Evolutionary conservation across 345 rosid species (phyloP).

Genomic region (Pseudoturritis turrita): DNA sequence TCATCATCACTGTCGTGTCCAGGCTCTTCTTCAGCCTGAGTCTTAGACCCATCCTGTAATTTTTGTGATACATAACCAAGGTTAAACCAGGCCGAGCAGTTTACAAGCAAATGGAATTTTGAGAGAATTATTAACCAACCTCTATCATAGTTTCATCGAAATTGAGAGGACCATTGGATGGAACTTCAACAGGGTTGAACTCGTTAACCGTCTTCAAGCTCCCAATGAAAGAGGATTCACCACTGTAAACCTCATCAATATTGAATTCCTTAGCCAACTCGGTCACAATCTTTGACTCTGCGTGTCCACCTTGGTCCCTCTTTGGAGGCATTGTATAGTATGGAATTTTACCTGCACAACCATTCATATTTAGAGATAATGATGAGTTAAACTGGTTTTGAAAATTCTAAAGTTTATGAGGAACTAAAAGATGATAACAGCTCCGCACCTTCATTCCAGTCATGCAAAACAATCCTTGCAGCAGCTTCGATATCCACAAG

Average conservation of each 20-base stretch:
- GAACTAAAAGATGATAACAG: not conserved
- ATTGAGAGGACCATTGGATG: constrained; percentile 54
- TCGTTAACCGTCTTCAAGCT: constrained; percentile 73
- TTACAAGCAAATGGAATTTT: not conserved
- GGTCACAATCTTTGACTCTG: constrained; percentile 66
- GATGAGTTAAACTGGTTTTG: not conserved
- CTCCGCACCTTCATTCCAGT: constrained; percentile 78
- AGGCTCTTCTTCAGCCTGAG: constrained; percentile 8
- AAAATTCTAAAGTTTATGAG: not conserved
- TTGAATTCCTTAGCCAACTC: constrained; percentile 79
- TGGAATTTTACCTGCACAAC: constrained; percentile 76
- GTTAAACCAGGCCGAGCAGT: not conserved
- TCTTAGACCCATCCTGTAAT: constrained; percentile 20
- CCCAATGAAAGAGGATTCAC: constrained; percentile 82
- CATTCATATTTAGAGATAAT: constrained; percentile 1
- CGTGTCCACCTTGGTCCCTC: constrained; percentile 59
- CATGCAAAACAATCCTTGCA: constrained; percentile 83
- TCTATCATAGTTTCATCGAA: constrained; percentile 72
- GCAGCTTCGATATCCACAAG: constrained; percentile 80
- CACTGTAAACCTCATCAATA: constrained; percentile 72
- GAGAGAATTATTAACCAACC: constrained; percentile 41
- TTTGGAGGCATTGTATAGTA: constrained; percentile 81
- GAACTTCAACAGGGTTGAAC: constrained; percentile 70
- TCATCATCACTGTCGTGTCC: constrained; percentile 32
- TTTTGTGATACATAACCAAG: not conserved